Percentiles rank a stretch among this genome's conserved stretches.
Evolutionary conservation across 2,329 filamentous ascomycete genomes (phyloP).

Genomic region (Beauveria australis): DNA sequence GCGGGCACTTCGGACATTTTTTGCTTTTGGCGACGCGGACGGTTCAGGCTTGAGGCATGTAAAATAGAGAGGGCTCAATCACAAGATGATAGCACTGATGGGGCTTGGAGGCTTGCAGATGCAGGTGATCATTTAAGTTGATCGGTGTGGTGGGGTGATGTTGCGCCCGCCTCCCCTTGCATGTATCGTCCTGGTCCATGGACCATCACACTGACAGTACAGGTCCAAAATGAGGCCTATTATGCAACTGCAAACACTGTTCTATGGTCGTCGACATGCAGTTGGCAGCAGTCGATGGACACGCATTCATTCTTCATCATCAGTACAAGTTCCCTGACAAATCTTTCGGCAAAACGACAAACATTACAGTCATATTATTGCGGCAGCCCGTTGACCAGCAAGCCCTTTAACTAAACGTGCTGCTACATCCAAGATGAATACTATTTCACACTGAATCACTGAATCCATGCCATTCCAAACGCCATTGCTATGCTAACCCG

Average conservation of each 20-base stretch:
- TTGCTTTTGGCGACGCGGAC: neutral
- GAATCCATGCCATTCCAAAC: constrained; percentile 3
- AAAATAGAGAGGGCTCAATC: neutral
- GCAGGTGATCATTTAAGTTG: constrained; percentile 7
- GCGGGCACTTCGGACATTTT: neutral
- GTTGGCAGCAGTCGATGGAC: neutral
- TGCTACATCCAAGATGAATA: neutral
- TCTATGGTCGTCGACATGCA: neutral
- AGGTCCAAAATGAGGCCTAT: neutral
- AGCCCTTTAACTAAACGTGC: neutral
- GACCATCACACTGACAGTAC: neutral
- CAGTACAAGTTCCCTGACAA: too few species aligned
- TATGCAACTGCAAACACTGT: neutral
- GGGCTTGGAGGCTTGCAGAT: neutral
- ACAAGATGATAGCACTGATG: neutral
- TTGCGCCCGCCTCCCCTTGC: neutral
- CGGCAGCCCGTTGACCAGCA: neutral
- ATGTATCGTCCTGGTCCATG: neutral
- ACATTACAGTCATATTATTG: neutral
- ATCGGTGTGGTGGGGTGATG: constrained; percentile 5
- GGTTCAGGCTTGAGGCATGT: neutral
- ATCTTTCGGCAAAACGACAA: neutral
- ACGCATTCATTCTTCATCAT: too few species aligned
- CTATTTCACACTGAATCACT: neutral
- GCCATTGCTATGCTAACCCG: constrained; percentile 9